Base-by-base conservation (phyloP, 1,284 basidiomycete genomes). In the Austroboletus olivaceoglutinosus region DNA sequence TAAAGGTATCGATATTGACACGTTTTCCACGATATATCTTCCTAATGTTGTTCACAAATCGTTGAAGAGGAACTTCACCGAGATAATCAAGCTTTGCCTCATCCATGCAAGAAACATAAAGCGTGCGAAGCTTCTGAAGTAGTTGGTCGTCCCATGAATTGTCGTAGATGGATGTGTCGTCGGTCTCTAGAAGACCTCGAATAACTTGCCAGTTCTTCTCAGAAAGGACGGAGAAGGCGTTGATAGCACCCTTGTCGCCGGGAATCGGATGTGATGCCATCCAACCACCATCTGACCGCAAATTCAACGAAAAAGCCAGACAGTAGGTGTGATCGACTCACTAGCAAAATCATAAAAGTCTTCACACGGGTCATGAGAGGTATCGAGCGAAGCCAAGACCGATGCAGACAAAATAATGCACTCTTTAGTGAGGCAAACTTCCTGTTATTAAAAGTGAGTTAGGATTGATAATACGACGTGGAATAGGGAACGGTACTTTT, bases 321-420 rank as follows among this genome's bases (percentile, higher is more conserved):
- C 30, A 51, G 43, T 43, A 38, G n/a, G 47, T 49, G 38, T 45
- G 16, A 13, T 36, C 11, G 13, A 77, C 85, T 63, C 61, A 92
- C 91, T 92, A 16, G 92, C 83, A 71, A 89, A 99, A 56, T 88
- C 81, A 68, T 96, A 98, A 68, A 98, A 98, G 71, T 95, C 88
- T 59, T 98, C 91, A 72, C 96, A 99, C 0, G 96, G 96, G 68
- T 98, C 91, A 58, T 89, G 79, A 4, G 85, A 76, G 13, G 80
- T 78, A 68, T 99, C 94, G 43, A 99, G 73, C 3, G 85, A 84
- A 22, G 85, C 82, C 23, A 98, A 74, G 52, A 99, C 88, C 1
- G 85, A 81, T 3, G 91, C 88, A 5, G 96, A 86, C 13, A 95
- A 78, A 41, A 86, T 73, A 47, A 98, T 87, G 64, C 96, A 99